These are phyloP conservation scores for Rhodotorula kratochvilovae DNA, from an alignment of 768 basidiomycete species.

Conservation along the genomic window DNA sequence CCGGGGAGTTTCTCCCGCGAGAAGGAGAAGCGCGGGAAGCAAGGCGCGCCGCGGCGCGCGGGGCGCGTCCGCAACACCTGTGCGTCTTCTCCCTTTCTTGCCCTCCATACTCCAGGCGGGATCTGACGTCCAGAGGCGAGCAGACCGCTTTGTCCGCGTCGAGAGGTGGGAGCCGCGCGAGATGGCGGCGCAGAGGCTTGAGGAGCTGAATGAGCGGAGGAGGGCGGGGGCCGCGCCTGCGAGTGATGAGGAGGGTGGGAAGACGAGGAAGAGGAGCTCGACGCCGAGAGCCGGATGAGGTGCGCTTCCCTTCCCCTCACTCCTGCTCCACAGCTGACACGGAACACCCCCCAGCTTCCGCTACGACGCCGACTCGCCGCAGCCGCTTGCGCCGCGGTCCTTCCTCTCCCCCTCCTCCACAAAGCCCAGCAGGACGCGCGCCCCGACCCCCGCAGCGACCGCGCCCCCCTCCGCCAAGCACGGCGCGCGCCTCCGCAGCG, in stretches of 20 bases:
- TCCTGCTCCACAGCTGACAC: background rate
- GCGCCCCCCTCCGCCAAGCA: conserved; percentile 34
- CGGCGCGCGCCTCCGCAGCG: conserved; percentile 24
- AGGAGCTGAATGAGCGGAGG: conserved; percentile 22
- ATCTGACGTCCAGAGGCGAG: too few relatives aligned
- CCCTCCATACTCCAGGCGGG: too few relatives aligned
- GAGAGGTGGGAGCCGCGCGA: conserved; percentile 40
- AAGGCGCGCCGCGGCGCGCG: conserved; percentile 39
- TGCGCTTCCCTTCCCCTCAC: background rate
- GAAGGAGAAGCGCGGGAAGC: conserved; percentile 36
- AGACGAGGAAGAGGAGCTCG: background rate
- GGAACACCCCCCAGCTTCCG: too few relatives aligned
- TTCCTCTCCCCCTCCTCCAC: conserved; percentile 8
- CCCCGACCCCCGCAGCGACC: conserved; percentile 1
- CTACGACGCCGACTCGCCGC: conserved; percentile 39
- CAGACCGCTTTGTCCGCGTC: conserved; percentile 39
- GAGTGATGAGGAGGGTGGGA: background rate
- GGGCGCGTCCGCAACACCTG: conserved; percentile 39
- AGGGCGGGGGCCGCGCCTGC: background rate
- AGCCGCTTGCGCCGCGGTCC: conserved; percentile 9
- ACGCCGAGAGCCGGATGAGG: conserved; percentile 40
- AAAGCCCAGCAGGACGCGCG: background rate
- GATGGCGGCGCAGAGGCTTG: background rate
- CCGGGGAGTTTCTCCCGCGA: conserved; percentile 29
- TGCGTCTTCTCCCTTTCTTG: background rate